Conservation (phyloP, 1,284 basidiomycete species). For the Ceratobasidium sp. region DNA sequence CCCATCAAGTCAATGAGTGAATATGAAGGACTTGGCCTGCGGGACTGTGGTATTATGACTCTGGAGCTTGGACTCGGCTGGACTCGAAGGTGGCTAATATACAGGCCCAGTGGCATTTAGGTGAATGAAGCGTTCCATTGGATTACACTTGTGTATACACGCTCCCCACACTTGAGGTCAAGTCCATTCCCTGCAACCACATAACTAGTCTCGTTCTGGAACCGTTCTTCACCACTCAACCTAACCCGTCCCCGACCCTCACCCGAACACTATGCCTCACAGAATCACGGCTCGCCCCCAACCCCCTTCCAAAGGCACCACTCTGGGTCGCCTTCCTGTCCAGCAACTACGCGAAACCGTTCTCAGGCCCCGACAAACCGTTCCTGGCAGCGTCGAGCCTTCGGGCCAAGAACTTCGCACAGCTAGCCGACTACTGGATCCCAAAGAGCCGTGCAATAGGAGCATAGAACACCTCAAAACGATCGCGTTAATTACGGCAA, state of each 20-base stretch:
- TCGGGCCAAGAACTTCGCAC: not conserved
- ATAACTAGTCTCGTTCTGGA: not conserved
- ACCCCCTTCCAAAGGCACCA: not conserved
- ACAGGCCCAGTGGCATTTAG: not conserved
- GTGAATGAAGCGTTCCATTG: not conserved
- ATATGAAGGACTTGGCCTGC: not conserved
- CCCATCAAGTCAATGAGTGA: too few species aligned
- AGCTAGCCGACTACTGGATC: conserved; percentile 21
- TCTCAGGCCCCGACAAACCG: conserved; percentile 10
- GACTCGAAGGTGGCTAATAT: not conserved
- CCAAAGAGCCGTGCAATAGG: conserved; percentile 4
- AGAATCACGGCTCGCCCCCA: not conserved
- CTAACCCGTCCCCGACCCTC: not conserved
- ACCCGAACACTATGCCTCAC: not conserved
- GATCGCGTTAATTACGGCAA: not conserved
- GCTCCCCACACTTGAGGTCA: not conserved
- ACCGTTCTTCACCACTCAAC: not conserved
- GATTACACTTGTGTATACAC: not conserved
- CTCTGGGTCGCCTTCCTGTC: not conserved
- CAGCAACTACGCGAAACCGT: not conserved
- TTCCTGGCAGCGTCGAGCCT: conserved; percentile 19
- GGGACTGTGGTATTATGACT: not conserved
- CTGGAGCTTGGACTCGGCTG: not conserved
- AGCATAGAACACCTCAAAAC: not conserved
- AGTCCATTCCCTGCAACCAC: not conserved